Conservation (phyloP, 2,329 filamentous ascomycete genomes). For the Penicillium italicum region DNA sequence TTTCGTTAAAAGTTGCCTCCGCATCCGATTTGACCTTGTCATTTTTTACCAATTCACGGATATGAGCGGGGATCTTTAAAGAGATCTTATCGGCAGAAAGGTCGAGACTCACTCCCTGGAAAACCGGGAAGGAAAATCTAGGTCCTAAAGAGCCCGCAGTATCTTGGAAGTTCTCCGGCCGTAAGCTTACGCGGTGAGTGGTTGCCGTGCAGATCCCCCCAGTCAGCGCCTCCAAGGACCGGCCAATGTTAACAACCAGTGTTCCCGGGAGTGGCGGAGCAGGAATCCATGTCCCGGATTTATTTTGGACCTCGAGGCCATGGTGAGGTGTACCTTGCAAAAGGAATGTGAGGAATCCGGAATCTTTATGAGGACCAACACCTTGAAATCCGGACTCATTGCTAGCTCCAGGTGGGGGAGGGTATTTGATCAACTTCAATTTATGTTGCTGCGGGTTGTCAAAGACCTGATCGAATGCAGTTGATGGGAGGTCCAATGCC, state of each 20-base stretch:
- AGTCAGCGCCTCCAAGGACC: conserved; percentile 36
- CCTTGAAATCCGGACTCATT: conserved; percentile 36
- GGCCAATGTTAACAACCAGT: conserved; percentile 50
- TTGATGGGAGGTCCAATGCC: conserved; percentile 29
- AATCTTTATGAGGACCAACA: conserved; percentile 49
- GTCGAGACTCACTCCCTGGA: conserved; percentile 37
- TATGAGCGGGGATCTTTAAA: conserved; percentile 31
- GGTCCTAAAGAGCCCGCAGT: conserved; percentile 27
- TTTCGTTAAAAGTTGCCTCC: conserved; percentile 36
- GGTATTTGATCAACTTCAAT: conserved; percentile 46
- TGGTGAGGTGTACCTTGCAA: conserved; percentile 44
- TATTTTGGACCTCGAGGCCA: conserved; percentile 50
- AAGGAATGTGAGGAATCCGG: conserved; percentile 50
- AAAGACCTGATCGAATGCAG: conserved; percentile 33
- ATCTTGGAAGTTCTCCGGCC: conserved; percentile 28
- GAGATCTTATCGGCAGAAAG: conserved; percentile 29
- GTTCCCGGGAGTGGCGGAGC: conserved; percentile 45
- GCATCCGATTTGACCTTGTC: conserved; percentile 34
- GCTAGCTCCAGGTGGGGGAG: conserved; percentile 27
- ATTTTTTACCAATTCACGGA: conserved; percentile 30
- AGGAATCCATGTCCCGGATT: conserved; percentile 46
- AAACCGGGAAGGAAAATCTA: conserved; percentile 37
- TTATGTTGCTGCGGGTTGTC: conserved; percentile 36
- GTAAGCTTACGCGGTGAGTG: conserved; percentile 35
- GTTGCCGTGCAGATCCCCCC: conserved; percentile 37